These are phyloP conservation scores for Bruguiera sexangula DNA, from an alignment of 345 rosid species.

Conservation along the genomic window DNA sequence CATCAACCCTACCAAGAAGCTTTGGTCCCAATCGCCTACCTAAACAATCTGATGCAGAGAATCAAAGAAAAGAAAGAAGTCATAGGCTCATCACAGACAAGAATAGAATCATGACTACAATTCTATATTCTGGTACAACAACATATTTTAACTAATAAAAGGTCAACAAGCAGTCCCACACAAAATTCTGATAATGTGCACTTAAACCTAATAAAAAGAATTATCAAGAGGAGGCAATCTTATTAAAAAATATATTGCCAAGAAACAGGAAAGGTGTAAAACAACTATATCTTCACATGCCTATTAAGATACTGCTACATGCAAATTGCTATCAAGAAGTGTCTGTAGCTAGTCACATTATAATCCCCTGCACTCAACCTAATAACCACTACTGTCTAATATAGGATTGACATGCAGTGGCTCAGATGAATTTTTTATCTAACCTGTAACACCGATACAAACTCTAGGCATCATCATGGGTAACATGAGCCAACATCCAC, in stretches of 20 bases:
- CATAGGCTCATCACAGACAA: conserved; percentile 18
- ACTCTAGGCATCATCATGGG: too few relatives aligned
- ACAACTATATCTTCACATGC: background rate
- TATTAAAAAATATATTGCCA: too few relatives aligned
- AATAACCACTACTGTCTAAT: background rate
- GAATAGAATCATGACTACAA: conserved; percentile 9
- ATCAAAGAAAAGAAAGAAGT: conserved; percentile 18
- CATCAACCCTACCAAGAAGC: conserved; percentile 87
- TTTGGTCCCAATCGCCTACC: conserved; percentile 98
- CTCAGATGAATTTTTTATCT: too few relatives aligned
- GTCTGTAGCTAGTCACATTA: background rate
- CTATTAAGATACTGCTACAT: too few relatives aligned
- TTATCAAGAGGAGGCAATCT: too few relatives aligned
- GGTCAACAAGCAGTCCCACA: too few relatives aligned
- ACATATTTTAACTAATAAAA: background rate
- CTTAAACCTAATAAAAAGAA: background rate
- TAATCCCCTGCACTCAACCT: background rate
- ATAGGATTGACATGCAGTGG: too few relatives aligned
- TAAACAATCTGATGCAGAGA: conserved; percentile 72
- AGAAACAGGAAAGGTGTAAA: background rate
- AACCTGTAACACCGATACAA: too few relatives aligned
- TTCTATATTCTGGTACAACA: background rate
- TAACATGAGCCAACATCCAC: too few relatives aligned
- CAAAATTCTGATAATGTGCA: background rate
- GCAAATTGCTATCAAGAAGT: background rate